Conservation (phyloP, 192 early-diverging fungal genomes). For the Linnemannia zychae region DNA sequence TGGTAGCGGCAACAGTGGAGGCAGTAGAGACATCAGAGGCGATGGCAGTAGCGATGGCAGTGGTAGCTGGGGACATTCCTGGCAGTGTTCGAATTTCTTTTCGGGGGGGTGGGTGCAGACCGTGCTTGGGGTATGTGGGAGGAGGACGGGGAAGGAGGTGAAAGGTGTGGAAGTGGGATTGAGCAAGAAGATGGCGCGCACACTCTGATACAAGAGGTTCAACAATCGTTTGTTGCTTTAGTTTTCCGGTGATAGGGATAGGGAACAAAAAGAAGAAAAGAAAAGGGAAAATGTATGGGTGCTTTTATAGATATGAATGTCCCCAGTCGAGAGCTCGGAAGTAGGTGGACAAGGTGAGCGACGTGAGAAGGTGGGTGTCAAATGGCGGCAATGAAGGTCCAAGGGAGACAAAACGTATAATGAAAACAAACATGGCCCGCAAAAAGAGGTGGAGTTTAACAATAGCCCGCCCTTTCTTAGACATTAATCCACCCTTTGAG, state of each 20-base stretch:
- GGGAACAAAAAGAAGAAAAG: neutral
- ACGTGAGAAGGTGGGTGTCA: neutral
- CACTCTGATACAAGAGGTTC: neutral
- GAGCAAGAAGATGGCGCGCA: neutral
- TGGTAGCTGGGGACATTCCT: slow-evolving; percentile 42
- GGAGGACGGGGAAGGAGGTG: neutral
- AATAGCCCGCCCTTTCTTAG: neutral
- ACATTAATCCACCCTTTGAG: neutral
- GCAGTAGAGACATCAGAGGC: neutral
- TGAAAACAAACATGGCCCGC: neutral
- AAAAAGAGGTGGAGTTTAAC: neutral
- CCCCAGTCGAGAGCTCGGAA: neutral
- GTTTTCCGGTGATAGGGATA: slow-evolving; percentile 4
- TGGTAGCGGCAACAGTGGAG: neutral
- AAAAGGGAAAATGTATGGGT: neutral
- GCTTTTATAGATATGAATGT: slow-evolving; percentile 9
- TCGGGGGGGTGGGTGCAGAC: slow-evolving; percentile 47
- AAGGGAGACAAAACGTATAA: neutral
- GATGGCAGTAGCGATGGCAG: neutral
- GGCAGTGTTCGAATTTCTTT: slow-evolving; percentile 45
- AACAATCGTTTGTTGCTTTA: slow-evolving; percentile 5
- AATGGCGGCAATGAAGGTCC: neutral
- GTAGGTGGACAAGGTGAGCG: neutral
- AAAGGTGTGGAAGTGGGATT: neutral
- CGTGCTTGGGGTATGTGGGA: slow-evolving; percentile 14